Percentiles rank a stretch among this genome's conserved stretches.
Evolutionary conservation across 371 early-diverging fungal genomes (phyloP).

Genomic region (Massospora cicadina): DNA sequence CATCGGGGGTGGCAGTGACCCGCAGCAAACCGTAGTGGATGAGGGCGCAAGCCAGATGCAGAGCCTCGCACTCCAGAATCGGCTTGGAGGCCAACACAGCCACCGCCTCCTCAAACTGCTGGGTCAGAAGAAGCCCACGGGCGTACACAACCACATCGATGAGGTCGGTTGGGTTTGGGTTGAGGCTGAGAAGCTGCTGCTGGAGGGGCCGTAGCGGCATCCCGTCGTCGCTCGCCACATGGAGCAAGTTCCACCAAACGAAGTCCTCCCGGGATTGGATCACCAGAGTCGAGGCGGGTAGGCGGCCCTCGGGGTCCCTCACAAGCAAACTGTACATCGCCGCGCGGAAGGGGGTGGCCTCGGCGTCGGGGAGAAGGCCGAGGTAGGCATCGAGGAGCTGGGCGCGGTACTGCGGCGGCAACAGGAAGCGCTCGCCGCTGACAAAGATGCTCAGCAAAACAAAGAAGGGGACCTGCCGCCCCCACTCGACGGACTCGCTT

Average conservation of each 20-base stretch:
- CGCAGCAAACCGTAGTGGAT: neutral
- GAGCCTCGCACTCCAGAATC: neutral
- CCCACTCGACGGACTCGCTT: neutral
- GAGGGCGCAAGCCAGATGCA: neutral
- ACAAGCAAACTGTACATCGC: neutral
- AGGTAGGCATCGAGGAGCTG: neutral
- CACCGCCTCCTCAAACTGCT: neutral
- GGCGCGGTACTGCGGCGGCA: neutral
- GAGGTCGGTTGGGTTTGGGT: neutral
- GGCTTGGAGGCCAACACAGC: neutral
- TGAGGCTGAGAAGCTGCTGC: neutral
- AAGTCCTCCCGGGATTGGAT: neutral
- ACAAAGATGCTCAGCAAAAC: neutral
- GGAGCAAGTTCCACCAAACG: neutral
- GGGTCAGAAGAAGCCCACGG: neutral
- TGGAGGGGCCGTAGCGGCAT: neutral
- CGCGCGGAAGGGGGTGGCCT: neutral
- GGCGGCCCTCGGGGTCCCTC: neutral
- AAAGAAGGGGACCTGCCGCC: neutral
- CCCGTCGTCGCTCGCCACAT: neutral
- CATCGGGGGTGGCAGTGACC: neutral
- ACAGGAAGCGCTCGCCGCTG: neutral
- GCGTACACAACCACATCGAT: neutral
- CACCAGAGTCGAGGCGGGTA: neutral
- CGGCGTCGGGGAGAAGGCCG: neutral